Percentiles rank a stretch among this genome's conserved stretches.
phyloP scores from a whole-genome alignment of 805 yeast genomes.

The Teunomyces stri region DNA sequence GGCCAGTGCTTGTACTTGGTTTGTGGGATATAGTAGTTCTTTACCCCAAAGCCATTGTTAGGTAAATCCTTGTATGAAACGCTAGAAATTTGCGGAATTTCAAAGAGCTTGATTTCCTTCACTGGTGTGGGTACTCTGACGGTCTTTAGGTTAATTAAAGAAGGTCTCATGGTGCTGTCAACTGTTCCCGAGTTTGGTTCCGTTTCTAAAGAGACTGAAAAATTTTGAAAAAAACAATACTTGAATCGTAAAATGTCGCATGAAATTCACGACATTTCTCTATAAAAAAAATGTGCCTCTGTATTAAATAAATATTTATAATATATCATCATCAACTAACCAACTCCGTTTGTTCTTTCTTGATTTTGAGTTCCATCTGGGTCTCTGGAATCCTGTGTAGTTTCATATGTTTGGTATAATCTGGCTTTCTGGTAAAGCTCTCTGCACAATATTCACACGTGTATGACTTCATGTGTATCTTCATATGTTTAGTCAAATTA shows the following conservation, averaged over 20 bases:
- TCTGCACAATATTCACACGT: conserved; percentile 53
- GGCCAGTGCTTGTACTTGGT: conserved; percentile 71
- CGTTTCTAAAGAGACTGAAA: background rate
- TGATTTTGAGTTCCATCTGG: conserved; percentile 1
- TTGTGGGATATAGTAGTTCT: conserved; percentile 45
- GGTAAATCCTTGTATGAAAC: conserved; percentile 24
- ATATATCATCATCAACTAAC: background rate
- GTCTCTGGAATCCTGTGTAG: conserved; percentile 4
- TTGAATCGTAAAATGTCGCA: conserved; percentile 1
- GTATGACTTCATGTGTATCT: conserved; percentile 59
- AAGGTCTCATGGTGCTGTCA: conserved; percentile 23
- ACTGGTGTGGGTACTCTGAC: conserved; percentile 20
- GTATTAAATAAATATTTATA: background rate
- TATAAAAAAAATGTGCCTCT: background rate
- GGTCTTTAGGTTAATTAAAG: conserved; percentile 19
- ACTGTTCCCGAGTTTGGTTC: background rate
- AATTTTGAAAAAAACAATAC: conserved; percentile 2
- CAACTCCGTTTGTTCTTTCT: background rate
- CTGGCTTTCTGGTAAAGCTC: conserved; percentile 47
- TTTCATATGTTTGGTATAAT: conserved; percentile 39
- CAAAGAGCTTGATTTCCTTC: conserved; percentile 17
- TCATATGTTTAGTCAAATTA: conserved; percentile 84
- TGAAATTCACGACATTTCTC: background rate
- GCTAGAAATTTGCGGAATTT: conserved; percentile 28
- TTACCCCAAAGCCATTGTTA: conserved; percentile 33